Base-by-base conservation (phyloP, 495 filamentous ascomycete species). In the Aspergillus saccharolyticus region DNA sequence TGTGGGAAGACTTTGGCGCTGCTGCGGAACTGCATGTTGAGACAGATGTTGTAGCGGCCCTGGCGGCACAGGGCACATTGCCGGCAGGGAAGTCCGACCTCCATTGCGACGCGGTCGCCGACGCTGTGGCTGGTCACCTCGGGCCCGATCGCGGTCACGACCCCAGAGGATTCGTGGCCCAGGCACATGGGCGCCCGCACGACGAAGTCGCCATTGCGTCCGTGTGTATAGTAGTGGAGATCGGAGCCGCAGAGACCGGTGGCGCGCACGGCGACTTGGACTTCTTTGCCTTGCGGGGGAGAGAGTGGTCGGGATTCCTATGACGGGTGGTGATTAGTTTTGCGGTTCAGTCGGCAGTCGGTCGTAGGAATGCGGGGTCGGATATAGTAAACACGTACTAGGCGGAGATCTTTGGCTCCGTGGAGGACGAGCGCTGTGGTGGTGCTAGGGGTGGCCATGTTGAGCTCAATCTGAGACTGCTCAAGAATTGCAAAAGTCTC, bases 11-110 rank as follows among this genome's bases (percentile, higher is more conserved):
- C 70, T 73, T 91, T 92, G 16, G 90, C 90, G 47, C 85, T 89
- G 65, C 84, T 87, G 47, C 89, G 78, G 72, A 96, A 96, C 49
- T 75, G 77, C 83, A 96, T 86, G 10, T 73, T 70, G n/a, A 78
- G 76, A 78, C 90, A 96, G 74, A 96, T 89, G 70, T 95, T 96
- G 70, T 95, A 94, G 52, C 89, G 78, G 22, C 87, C 87, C 45
- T 77, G 75, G 18, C 62, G 61, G 68, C 90, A 95, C 20, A 86
- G 72, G 8, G 78, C 74, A 68, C 90, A 95, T 45, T 75, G 62
- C 22, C 79, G 79, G 65, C 90, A 95, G n/a, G 89, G 88, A 9
- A 89, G 71, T n/a, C 89, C 89, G 63, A 90, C 87, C 74, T 94
- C 89, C 17, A 94, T 75, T 0, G 88, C 89, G n/a, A 94, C 88